Conservation (phyloP, 2,329 filamentous ascomycete genomes). For the Biscogniauxia marginata region DNA sequence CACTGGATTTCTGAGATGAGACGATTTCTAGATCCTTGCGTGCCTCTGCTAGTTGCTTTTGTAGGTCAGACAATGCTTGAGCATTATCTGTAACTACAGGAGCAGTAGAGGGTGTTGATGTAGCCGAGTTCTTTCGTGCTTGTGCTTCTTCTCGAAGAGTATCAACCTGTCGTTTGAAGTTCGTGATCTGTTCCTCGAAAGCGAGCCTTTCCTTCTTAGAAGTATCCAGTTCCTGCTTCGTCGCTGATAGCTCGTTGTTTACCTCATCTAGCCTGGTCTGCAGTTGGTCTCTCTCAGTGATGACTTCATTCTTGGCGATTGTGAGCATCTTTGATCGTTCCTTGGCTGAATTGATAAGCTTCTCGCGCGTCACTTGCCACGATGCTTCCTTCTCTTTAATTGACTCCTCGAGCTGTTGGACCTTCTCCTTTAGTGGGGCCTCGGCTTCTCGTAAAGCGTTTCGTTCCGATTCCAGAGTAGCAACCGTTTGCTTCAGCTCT, state of each 20-base stretch:
- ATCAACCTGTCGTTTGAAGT: conserved; percentile 39
- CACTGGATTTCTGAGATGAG: conserved; percentile 64
- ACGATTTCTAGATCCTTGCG: conserved; percentile 65
- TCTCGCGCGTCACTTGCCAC: conserved; percentile 53
- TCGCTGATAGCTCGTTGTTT: conserved; percentile 37
- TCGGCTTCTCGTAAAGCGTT: conserved; percentile 53
- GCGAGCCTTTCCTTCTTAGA: conserved; percentile 39
- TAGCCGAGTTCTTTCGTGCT: conserved; percentile 38
- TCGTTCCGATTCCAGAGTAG: conserved; percentile 63
- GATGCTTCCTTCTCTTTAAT: conserved; percentile 54
- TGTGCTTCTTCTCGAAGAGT: conserved; percentile 26
- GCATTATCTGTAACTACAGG: conserved; percentile 38
- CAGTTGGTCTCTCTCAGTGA: conserved; percentile 51
- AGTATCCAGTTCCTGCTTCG: conserved; percentile 54
- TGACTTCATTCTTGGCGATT: conserved; percentile 39
- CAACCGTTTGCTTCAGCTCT: conserved; percentile 76
- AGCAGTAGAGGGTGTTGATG: conserved; percentile 34
- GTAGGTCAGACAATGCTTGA: conserved; percentile 48
- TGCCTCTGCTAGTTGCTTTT: conserved; percentile 48
- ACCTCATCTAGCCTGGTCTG: conserved; percentile 49
- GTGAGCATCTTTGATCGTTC: conserved; percentile 55
- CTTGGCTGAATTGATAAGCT: conserved; percentile 62
- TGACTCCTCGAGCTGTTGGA: conserved; percentile 50
- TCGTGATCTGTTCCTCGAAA: conserved; percentile 43
- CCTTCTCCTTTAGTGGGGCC: conserved; percentile 51